Evolutionary conservation across 257 asterid species (phyloP).

Genomic region (Solanum stenotomum): DNA sequence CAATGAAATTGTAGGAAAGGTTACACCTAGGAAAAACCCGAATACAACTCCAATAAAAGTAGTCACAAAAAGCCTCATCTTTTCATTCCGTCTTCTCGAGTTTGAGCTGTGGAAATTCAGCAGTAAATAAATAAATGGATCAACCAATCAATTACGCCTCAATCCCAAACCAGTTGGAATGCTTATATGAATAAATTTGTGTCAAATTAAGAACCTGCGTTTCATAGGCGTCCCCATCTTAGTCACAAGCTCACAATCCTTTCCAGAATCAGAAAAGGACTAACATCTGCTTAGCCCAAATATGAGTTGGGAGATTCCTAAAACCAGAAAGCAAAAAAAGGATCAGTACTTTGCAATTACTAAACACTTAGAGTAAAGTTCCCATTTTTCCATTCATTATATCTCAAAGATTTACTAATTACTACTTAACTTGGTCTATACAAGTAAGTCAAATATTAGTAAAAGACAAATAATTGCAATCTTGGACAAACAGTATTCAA

Average conservation of each 20-base stretch:
- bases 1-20: constrained; percentile 61
- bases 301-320: background rate
- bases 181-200: background rate
- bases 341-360: background rate
- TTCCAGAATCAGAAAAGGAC: background rate
- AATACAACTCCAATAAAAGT: constrained; percentile 62
- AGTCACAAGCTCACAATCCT: constrained; percentile 4
- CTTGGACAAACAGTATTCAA: background rate
- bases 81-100: constrained; percentile 53
- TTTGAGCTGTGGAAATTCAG: constrained; percentile 31
- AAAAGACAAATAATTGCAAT: background rate
- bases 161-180: background rate
- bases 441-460: background rate
- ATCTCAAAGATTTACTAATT: background rate
- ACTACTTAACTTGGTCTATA: background rate
- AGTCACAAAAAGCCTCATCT: constrained; percentile 66
- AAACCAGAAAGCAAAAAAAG: background rate
- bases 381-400: background rate
- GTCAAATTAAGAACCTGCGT: constrained; percentile 16
- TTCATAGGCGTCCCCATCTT: constrained; percentile 32
- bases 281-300: background rate
- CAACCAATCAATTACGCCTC: background rate
- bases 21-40: constrained; percentile 83
- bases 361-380: background rate
- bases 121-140: background rate